Base-by-base conservation (phyloP, 106 monocot genomes). In the Platanthera guangdongensis region DNA sequence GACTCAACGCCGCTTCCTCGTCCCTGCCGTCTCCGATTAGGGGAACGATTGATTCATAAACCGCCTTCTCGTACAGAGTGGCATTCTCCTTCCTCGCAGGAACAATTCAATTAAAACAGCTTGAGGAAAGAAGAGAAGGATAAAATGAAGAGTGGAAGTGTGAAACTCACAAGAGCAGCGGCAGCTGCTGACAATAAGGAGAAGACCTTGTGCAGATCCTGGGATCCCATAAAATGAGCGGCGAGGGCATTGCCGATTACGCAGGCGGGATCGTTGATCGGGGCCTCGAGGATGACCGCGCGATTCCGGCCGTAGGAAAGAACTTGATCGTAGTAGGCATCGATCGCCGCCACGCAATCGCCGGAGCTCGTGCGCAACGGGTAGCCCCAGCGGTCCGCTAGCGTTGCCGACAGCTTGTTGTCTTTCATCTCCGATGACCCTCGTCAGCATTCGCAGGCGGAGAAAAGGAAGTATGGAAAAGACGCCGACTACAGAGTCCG, bases 251-350 rank as follows among this genome's bases (percentile, higher is more conserved):
- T 72, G 16, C 72, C 72, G 21, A 72, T 50, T 10, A 72, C 5
- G 72, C 72, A 72, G 51, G 72, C 14, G 72, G 72, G 25, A 72
- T 72, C 72, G 9, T 72, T 32, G 72, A 5, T 13, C 12, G 72
- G 72, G 21, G 72, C 72, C 50, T 72, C 72, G 10, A 72, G 72
- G 51, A 72, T 51, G 51, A 51, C 8, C 9, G 72, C 72, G 72
- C 72, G 72, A n/a, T 51, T 72, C 50, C 72, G 50, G 72, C 72
- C 72, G 21, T 72, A 72, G 8, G 51, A 72, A 9, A 72, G 51
- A 7, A 72, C 72, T 51, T 72, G 51, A 1, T 51, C 51, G 46
- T 72, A 72, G 22, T 50, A 72, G 11, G 72, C 18, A 11, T 51
- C 72, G 16, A 72, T 72, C 19, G 72, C 72, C 4, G 21, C 18